Evolutionary conservation across 225 moss, liverwort and hornwort genomes (phyloP), one percentile per base, ranked within the genome.

Genomic region (Sphagnum contortum): DNA sequence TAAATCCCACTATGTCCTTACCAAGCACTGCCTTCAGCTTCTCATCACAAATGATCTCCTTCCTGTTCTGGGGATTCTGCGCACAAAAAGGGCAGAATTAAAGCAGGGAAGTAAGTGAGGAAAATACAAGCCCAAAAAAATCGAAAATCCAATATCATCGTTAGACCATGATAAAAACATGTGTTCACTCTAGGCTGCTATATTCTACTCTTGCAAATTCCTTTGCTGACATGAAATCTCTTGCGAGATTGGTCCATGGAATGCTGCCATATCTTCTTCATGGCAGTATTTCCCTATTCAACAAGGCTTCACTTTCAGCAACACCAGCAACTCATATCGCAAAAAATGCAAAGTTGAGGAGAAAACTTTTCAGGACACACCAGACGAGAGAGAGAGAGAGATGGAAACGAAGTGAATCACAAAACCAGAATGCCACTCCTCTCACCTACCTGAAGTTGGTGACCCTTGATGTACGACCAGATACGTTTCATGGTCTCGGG

Each of bases 381-480:
- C 11, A 47, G 4, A 63, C 13, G 3, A 29, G 55, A 54, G 29
- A 29, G 29, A 29, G 29, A 29, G 29, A 29, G 29, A 29, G 29
- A 29, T 29, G 29, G 29, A 29, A 29, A 29, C 29, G 29, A 29
- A 29, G 29, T 29, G 29, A 29, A 29, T 29, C 29, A 29, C 29
- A 29, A 54, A 29, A 29, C 29, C 29, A 29, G 29, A 29, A 29
- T 29, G 29, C 29, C 29, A 29, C 29, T 29, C 29, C 29, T 29
- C 0, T 29, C 29, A 44, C 9, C 47, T 47, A 80, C 77, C 82
- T 86, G 79, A 63, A 88, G 72, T 1, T 79, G 71, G 0, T 79
- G 61, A 57, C 80, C 86, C 61, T 71, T 87, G 10, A 87, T 72
- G 56, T 90, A 84, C 9, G 48, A 59, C 86, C 82, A 90, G 49